Evolutionary conservation across 192 early-diverging fungal genomes (phyloP).

Genomic region (Kickxella alabastrina): DNA sequence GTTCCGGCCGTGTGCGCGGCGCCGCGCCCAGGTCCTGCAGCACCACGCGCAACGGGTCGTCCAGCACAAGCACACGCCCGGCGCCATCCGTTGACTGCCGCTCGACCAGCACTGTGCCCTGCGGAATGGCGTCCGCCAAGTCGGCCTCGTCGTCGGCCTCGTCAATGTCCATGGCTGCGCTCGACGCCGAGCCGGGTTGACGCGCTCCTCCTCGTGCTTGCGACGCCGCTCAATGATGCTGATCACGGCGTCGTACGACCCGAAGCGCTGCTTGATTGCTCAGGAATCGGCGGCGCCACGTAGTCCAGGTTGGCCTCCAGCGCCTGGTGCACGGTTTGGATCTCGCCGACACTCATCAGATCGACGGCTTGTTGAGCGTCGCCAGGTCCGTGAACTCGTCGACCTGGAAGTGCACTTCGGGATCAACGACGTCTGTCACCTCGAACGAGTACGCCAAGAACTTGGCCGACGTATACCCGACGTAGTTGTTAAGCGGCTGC

Average conservation of each 20-base stretch:
- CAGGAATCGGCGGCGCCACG: conserved; percentile 57
- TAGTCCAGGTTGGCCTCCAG: conserved; percentile 76
- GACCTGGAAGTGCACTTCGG: conserved; percentile 87
- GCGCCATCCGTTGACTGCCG: conserved; percentile 18
- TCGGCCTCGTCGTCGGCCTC: conserved; percentile 46
- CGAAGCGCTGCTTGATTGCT: conserved; percentile 53
- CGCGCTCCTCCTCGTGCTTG: conserved; percentile 32
- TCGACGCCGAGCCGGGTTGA: conserved; percentile 3
- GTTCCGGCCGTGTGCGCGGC: conserved; percentile 47
- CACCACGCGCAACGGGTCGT: conserved; percentile 64
- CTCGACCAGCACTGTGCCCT: conserved; percentile 52
- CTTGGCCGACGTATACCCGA: conserved; percentile 67
- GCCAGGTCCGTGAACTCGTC: conserved; percentile 83
- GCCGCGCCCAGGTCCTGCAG: conserved; percentile 65
- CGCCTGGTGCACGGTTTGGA: conserved; percentile 84
- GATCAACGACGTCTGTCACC: conserved; percentile 79
- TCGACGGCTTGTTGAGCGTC: conserved; percentile 74
- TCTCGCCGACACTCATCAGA: conserved; percentile 91
- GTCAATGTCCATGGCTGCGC: conserved; percentile 7
- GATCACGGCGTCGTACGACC: conserved; percentile 49
- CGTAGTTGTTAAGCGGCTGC: conserved; percentile 77
- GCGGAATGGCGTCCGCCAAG: conserved; percentile 47
- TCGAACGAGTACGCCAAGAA: conserved; percentile 85
- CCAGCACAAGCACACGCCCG: conserved; percentile 48
- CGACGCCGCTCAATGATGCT: conserved; percentile 49